Evolutionary conservation across 768 basidiomycete species (phyloP), one percentile per base, ranked within the genome.

Genomic region (Xerocomellus intermedius): DNA sequence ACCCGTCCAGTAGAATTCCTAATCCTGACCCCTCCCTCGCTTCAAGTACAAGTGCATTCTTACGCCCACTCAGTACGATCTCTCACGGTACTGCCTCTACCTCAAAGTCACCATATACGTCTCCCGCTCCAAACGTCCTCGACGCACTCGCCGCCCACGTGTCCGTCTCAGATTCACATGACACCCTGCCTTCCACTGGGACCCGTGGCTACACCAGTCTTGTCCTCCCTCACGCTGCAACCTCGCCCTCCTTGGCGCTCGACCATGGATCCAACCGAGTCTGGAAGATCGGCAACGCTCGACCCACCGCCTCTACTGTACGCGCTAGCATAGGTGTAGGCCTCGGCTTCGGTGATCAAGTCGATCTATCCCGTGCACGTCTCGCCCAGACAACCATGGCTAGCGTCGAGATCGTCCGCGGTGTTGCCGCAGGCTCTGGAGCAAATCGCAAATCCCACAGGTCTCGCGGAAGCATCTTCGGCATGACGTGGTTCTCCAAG

Each of bases 311-410:
- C 13, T 37, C 57, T n/a, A 61, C 57, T 12, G 50, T 70, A 9
- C 55, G 66, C 13, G 63, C 69, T 47, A 65, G 47, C 37, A 55
- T 70, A 33, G 61, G 69, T 12, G 37, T 41, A 2, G 67, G 71
- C 35, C 63, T 71, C 19, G 71, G 69, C 5, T 43, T 71, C 0
- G 71, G 74, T 14, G 80, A 84, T 3, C 80, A 77, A 45, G 72
- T 94, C 16, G 91, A 96, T 70, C 74, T 93, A 41, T 85, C 89
- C 2, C 78, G 80, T 12, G 81, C 85, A 17, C 91, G 93, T 4
- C 74, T 91, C 12, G 93, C 92, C 8, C 89, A 91, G 67, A 86
- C 85, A 7, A 92, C 89, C 5, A 95, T 97, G 93, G 87, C 89
- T 16, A 91, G 84, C 48, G 84, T 96, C 39, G 89, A 91, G 64